These are phyloP conservation scores for Penicillium sp. DNA, from an alignment of 2,329 filamentous ascomycete species.

Conservation along the genomic window DNA sequence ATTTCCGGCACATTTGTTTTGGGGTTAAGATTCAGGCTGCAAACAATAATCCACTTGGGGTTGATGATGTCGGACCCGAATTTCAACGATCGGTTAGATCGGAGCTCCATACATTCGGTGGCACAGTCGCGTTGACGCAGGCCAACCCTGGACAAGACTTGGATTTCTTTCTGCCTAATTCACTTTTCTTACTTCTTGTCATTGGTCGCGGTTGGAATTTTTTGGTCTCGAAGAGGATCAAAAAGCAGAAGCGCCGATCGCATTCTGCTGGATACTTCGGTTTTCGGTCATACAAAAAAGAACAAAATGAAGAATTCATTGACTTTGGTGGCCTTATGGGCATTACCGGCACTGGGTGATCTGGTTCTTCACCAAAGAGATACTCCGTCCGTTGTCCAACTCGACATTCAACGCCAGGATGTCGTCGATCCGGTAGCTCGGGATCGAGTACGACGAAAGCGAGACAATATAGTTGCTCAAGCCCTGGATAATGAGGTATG, in stretches of 20 bases:
- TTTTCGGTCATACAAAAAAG: conserved; percentile 10
- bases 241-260: too few relatives aligned
- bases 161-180: not conserved
- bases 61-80: too few relatives aligned
- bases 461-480: conserved; percentile 38
- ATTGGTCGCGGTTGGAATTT: too few relatives aligned
- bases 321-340: conserved; percentile 15
- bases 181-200: not conserved
- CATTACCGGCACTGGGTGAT: conserved; percentile 11
- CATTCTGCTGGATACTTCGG: not conserved
- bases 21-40: too few relatives aligned
- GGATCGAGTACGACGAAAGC: conserved; percentile 44
- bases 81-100: too few relatives aligned
- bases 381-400: conserved; percentile 44
- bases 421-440: conserved; percentile 43
- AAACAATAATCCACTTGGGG: too few relatives aligned
- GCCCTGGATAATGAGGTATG: conserved; percentile 51
- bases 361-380: conserved; percentile 32
- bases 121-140: too few relatives aligned
- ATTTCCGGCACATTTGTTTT: too few relatives aligned
- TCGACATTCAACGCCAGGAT: conserved; percentile 48
- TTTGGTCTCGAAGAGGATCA: too few relatives aligned
- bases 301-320: conserved; percentile 21
- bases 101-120: too few relatives aligned
- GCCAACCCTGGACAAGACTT: too few relatives aligned